Evolutionary conservation across 2,329 filamentous ascomycete genomes (phyloP), one percentile per base, ranked within the genome.

Genomic region (Xylariaceae sp.): DNA sequence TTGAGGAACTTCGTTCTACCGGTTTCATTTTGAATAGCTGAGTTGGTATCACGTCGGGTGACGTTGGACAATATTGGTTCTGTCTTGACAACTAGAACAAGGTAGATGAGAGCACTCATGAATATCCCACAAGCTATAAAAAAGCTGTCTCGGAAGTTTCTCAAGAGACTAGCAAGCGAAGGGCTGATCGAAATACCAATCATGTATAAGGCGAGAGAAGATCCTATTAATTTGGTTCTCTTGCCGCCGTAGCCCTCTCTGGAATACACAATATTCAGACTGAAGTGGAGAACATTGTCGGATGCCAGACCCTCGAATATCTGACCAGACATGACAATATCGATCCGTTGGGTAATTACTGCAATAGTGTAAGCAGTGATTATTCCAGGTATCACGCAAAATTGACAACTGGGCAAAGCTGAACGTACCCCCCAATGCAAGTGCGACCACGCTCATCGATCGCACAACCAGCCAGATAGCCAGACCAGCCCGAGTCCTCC

Each of bases 271-370:
- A 51, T 32, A 23, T 39, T 45, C 5, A 55, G 40, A 32, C 17
- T 49, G 20, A 47, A 54, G 23, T 55, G 53, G 3, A 55, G 45
- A 3, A 55, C 11, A 17, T 55, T 55, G 22, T 55, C 53, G 2
- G 53, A 42, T 5, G 53, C 53, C 2, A 55, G 20, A 2, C 53
- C 53, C 25, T 55, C 53, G 37, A 55, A 54, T 12, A 55, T 21
- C 2, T 40, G 51, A 6, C 47, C 22, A 3, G 37, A 37, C 22
- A 55, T 11, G 19, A 49, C 53, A 22, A 52, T 6, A 6, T 7
- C 27, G 11, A 53, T 41, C 20, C 32, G 47, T n/a, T 22, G 20
- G 2, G 37, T 6, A 14, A 29, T 29, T 6, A 50, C 50, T 52
- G 25, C 16, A 21, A 20, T 22, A 29, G 6, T 21, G 25, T 11